A percentile compares a stretch with the other conserved stretches of the same genome.
These are phyloP conservation scores for Trypanosoma lewisi DNA, from an alignment of 208 protist genomes.

Conservation along the genomic window DNA sequence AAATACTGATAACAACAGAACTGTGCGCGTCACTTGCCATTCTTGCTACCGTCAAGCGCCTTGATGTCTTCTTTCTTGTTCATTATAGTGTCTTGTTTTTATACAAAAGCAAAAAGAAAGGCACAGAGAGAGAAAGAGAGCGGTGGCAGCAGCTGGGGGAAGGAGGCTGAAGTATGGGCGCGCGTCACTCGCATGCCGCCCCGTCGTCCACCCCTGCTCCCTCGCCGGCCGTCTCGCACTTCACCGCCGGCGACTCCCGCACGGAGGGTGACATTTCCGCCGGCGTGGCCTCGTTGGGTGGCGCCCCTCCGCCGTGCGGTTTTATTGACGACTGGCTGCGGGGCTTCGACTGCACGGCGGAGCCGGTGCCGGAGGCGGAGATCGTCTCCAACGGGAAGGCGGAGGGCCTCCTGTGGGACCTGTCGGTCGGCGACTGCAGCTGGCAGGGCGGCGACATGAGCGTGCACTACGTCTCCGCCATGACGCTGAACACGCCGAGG, in stretches of 20 bases:
- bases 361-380: conserved; percentile 31
- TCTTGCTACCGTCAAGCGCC: neutral
- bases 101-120: neutral
- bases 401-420: conserved; percentile 36
- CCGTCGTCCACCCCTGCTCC: conserved; percentile 21
- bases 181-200: conserved; percentile 6
- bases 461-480: conserved; percentile 50
- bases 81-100: neutral
- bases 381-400: conserved; percentile 43
- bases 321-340: conserved; percentile 35
- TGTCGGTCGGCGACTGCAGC: conserved; percentile 30
- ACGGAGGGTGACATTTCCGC: conserved; percentile 18
- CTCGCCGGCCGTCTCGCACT: conserved; percentile 39
- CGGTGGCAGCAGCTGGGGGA: neutral
- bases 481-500: conserved; percentile 24
- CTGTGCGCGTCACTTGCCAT: no score
- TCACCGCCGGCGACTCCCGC: conserved; percentile 22
- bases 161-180: conserved; percentile 14
- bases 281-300: conserved; percentile 12
- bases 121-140: neutral
- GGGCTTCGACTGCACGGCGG: no score
- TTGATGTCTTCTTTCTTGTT: conserved; percentile 1
- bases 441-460: conserved; percentile 17
- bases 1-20: no score
- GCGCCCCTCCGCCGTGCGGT: conserved; percentile 20